Evolutionary conservation across 2,329 filamentous ascomycete genomes (phyloP).

Genomic region (Fusarium anguioides): DNA sequence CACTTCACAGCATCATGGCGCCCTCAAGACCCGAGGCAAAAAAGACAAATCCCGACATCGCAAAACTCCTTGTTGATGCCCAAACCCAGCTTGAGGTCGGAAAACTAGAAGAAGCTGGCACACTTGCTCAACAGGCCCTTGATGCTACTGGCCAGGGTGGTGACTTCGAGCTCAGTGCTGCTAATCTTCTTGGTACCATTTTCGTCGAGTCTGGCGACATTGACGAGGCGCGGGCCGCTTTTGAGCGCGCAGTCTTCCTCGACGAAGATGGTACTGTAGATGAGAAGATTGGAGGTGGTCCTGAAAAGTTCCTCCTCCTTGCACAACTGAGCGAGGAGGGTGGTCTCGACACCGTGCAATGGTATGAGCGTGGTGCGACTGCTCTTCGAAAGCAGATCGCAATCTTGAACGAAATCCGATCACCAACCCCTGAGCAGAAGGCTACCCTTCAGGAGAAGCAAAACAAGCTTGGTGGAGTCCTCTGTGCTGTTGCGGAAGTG

Average conservation of each 20-base stretch:
- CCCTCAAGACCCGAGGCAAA: conserved; percentile 54
- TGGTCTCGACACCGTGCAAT: conserved; percentile 71
- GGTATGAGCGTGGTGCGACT: conserved; percentile 77
- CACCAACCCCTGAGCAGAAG: conserved; percentile 55
- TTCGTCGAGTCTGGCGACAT: conserved; percentile 84
- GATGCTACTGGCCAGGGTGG: conserved; percentile 57
- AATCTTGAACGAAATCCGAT: conserved; percentile 62
- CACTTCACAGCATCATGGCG: conserved; percentile 51
- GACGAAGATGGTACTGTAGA: conserved; percentile 80
- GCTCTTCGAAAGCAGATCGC: conserved; percentile 79
- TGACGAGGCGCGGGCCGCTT: conserved; percentile 77
- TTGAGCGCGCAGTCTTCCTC: conserved; percentile 77
- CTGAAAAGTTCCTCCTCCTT: conserved; percentile 95
- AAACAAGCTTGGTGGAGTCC: conserved; percentile 85
- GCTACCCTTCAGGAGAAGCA: conserved; percentile 73
- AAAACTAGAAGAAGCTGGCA: conserved; percentile 55
- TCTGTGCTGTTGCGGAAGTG: conserved; percentile 94
- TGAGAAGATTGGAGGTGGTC: conserved; percentile 80
- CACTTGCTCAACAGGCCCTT: conserved; percentile 57
- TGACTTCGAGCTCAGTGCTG: conserved; percentile 69
- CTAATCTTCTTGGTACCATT: conserved; percentile 84
- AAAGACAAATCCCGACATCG: conserved; percentile 50
- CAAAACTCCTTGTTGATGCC: conserved; percentile 53
- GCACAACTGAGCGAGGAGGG: conserved; percentile 86
- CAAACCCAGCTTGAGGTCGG: conserved; percentile 57